Evolutionary conservation across 1,284 basidiomycete genomes (phyloP).

Genomic region (Peniophora sp.): DNA sequence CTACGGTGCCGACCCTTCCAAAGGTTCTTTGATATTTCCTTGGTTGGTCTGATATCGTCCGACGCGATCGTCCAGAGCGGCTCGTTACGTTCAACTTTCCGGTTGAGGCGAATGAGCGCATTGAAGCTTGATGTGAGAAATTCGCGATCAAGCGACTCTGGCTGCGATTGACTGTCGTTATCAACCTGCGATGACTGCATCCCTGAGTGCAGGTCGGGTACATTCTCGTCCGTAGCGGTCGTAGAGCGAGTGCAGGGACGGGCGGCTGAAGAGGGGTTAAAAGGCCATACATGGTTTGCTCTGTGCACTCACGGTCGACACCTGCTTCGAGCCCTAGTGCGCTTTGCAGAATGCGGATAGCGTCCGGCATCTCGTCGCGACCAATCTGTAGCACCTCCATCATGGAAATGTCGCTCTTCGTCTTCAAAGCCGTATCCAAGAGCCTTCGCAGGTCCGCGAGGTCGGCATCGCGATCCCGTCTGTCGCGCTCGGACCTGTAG

Average conservation of each 20-base stretch:
- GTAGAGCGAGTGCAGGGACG: neutral
- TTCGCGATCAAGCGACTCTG: constrained; percentile 32
- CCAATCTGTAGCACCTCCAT: constrained; percentile 54
- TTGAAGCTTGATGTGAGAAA: constrained; percentile 43
- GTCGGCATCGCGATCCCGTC: constrained; percentile 46
- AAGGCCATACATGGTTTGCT: too few species aligned
- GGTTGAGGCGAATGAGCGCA: constrained; percentile 31
- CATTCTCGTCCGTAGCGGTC: too few species aligned
- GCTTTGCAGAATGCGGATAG: constrained; percentile 68
- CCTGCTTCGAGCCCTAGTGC: constrained; percentile 38
- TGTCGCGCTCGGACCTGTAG: constrained; percentile 42
- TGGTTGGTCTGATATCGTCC: constrained; percentile 56
- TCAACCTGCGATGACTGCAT: too few species aligned
- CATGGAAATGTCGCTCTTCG: constrained; percentile 57
- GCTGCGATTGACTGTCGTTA: too few species aligned
- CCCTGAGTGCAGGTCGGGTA: too few species aligned
- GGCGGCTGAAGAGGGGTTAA: too few species aligned
- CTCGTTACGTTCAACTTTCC: constrained; percentile 27
- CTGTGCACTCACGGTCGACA: too few species aligned
- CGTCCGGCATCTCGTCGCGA: constrained; percentile 68
- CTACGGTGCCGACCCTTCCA: constrained; percentile 60
- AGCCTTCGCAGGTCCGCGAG: constrained; percentile 47
- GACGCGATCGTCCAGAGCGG: constrained; percentile 71
- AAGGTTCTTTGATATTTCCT: constrained; percentile 64
- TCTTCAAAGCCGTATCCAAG: constrained; percentile 48